Evolutionary conservation across 2,329 filamentous ascomycete species (phyloP).

Genomic region (Sarocladium oryzae): DNA sequence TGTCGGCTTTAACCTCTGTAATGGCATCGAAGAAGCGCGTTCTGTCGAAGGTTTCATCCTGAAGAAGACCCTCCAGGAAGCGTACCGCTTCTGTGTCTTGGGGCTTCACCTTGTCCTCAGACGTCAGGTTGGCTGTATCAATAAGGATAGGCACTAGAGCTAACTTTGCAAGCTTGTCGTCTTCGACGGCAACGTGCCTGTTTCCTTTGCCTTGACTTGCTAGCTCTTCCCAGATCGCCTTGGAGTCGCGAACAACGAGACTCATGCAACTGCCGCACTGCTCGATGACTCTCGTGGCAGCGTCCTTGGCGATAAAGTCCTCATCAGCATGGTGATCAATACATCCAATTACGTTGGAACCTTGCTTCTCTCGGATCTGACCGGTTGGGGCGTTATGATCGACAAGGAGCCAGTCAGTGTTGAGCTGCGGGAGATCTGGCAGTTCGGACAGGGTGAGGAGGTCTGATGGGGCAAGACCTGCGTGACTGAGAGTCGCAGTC

Average conservation of each 20-base stretch:
- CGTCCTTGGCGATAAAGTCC: slow-evolving; percentile 37
- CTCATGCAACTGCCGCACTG: slow-evolving; percentile 68
- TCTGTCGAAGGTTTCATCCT: slow-evolving; percentile 41
- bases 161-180: slow-evolving; percentile 58
- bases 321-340: slow-evolving; percentile 81
- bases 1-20: slow-evolving; percentile 58
- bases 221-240: slow-evolving; percentile 51
- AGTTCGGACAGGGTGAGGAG: slow-evolving; percentile 57
- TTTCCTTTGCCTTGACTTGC: slow-evolving; percentile 16
- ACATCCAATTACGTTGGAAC: slow-evolving; percentile 50
- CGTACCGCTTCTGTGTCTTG: slow-evolving; percentile 52
- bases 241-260: slow-evolving; percentile 56
- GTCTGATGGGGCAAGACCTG: slow-evolving; percentile 51
- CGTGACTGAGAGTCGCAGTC: slow-evolving; percentile 54
- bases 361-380: slow-evolving; percentile 44
- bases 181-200: slow-evolving; percentile 25
- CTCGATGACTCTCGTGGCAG: slow-evolving; percentile 54
- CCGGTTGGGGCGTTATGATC: slow-evolving; percentile 74
- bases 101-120: slow-evolving; percentile 57
- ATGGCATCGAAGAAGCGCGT: slow-evolving; percentile 53
- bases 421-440: slow-evolving; percentile 41
- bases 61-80: slow-evolving; percentile 48
- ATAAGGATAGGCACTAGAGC: slow-evolving; percentile 66
- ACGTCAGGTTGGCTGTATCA: slow-evolving; percentile 61
- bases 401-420: slow-evolving; percentile 66